Conservation (phyloP, 345 rosid species). For the Hirschfeldia incana region DNA sequence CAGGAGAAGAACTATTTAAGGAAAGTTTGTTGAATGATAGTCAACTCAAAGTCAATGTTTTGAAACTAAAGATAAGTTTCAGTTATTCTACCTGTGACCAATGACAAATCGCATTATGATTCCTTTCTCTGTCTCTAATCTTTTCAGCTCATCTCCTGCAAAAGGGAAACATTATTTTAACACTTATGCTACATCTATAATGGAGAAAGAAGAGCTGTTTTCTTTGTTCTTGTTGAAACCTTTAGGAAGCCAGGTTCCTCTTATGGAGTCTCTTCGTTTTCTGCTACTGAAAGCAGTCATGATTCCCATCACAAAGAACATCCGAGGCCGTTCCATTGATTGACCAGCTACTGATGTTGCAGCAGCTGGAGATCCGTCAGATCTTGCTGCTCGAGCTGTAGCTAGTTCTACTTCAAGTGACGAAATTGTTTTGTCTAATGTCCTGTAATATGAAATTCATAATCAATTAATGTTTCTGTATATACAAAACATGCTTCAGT, state of each 20-base stretch:
- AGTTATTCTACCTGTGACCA: constrained; percentile 68
- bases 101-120: constrained; percentile 77
- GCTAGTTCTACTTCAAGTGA: constrained; percentile 65
- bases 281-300: constrained; percentile 91
- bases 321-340: constrained; percentile 60
- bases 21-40: background rate
- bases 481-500: constrained; percentile 11
- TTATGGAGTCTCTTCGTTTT: constrained; percentile 73
- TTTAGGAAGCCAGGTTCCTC: constrained; percentile 83
- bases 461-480: background rate
- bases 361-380: constrained; percentile 41
- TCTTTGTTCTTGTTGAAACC: constrained; percentile 47
- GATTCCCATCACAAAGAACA: constrained; percentile 82
- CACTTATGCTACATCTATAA: background rate
- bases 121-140: constrained; percentile 80
- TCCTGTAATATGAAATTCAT: constrained; percentile 42
- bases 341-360: constrained; percentile 45
- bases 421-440: constrained; percentile 69
- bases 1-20: constrained; percentile 43
- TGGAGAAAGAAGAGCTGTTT: constrained; percentile 1
- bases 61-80: constrained; percentile 59
- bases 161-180: constrained; percentile 18
- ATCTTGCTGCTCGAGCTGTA: constrained; percentile 44
- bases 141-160: constrained; percentile 62
- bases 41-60: constrained; percentile 52